Percentiles rank a stretch among this genome's conserved stretches.
Conservation (phyloP, 306 rosid species). For the Ziziphus jujuba region DNA sequence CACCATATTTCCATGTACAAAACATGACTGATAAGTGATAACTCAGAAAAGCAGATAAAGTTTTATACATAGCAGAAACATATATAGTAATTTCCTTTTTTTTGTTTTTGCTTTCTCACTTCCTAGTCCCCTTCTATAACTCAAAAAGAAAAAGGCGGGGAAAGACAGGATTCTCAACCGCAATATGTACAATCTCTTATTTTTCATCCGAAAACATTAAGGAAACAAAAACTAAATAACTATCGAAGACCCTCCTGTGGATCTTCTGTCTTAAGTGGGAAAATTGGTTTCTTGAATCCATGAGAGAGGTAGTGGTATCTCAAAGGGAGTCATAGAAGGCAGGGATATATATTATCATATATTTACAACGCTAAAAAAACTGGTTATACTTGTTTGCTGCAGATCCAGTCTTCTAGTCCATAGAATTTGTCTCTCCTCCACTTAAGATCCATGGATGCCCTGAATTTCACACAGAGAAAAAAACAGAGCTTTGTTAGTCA, state of each 20-base stretch:
- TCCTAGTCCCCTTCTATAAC: constrained; percentile 22
- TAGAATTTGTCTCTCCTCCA: constrained; percentile 46
- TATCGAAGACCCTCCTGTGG: constrained; percentile 17
- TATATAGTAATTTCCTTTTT: neutral
- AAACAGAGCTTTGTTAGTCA: constrained; percentile 14
- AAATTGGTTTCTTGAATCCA: constrained; percentile 5
- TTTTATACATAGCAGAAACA: neutral
- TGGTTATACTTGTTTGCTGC: neutral
- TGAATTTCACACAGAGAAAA: constrained; percentile 23
- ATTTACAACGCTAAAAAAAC: constrained; percentile 20
- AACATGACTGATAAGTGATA: constrained; percentile 9
- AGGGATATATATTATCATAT: no score
- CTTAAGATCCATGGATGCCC: constrained; percentile 83
- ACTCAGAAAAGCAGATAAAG: neutral
- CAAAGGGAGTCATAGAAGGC: neutral
- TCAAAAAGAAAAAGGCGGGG: constrained; percentile 14
- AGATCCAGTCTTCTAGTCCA: constrained; percentile 21
- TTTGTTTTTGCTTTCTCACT: constrained; percentile 34
- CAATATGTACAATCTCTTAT: constrained; percentile 35
- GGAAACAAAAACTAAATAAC: neutral
- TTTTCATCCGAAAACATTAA: constrained; percentile 1
- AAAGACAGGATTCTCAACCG: constrained; percentile 31
- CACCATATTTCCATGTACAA: constrained; percentile 4
- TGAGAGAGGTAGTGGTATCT: neutral
- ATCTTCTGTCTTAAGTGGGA: neutral